phyloP scores from a whole-genome alignment of 2,329 filamentous ascomycete species.

The Tolypocladium amazonense region DNA sequence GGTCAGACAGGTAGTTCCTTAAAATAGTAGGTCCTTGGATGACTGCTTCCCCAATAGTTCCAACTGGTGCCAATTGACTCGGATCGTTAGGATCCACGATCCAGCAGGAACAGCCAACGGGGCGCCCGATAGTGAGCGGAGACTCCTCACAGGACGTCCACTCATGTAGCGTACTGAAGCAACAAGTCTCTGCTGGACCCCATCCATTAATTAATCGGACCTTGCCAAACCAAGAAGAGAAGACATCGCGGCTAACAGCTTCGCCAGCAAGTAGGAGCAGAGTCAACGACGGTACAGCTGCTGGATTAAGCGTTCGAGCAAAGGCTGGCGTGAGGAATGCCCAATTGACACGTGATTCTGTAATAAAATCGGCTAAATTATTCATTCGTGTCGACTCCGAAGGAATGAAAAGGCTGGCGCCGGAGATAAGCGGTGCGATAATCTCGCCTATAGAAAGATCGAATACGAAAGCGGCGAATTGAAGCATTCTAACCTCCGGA shows the following conservation, averaged over 20 bases:
- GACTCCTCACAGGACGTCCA: not conserved
- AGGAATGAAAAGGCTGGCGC: conserved; percentile 4
- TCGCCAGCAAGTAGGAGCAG: conserved; percentile 3
- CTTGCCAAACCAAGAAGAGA: not conserved
- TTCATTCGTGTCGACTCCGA: not conserved
- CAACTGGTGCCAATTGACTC: not conserved
- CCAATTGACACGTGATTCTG: not conserved
- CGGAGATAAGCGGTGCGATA: conserved; percentile 1
- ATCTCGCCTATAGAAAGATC: conserved; percentile 4
- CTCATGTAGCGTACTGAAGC: not conserved
- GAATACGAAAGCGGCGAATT: conserved; percentile 5
- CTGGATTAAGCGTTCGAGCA: not conserved
- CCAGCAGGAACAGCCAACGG: not conserved
- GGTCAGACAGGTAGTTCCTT: not conserved
- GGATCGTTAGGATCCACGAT: not conserved
- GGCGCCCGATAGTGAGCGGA: not conserved
- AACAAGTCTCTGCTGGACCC: not conserved
- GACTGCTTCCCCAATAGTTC: not conserved
- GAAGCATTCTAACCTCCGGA: not conserved
- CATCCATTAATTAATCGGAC: not conserved
- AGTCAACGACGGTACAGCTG: not conserved
- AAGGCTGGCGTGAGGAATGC: conserved; percentile 3
- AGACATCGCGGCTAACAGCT: not conserved
- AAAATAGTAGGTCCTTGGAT: not conserved
- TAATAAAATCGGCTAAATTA: not conserved